Base-by-base conservation (phyloP, 2,329 filamentous ascomycete genomes). In the Phaeosphaeriaceae sp. region DNA sequence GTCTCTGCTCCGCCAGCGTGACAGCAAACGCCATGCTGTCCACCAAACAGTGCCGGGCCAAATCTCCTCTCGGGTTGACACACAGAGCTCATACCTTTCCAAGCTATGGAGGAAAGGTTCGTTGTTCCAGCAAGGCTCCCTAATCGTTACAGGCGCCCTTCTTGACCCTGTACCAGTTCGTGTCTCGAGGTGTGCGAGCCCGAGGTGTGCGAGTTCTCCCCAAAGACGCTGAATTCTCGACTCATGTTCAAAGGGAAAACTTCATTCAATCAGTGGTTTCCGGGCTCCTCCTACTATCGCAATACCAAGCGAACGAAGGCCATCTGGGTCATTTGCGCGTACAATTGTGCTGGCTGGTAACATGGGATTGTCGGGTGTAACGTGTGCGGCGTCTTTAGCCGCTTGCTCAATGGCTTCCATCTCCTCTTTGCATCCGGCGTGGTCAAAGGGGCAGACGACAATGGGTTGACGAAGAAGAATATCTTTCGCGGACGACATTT, bases 401-500 rank as follows among this genome's bases (percentile, higher is more conserved):
- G 95, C 91, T 78, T 97, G 92, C 74, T 97, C 93, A 63, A 99
- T 98, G 40, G 93, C 93, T 70, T 97, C 93, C 92, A 99, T 97
- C 80, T 98, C 95, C 75, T 97, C 93, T 77, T 96, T 97, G 80
- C 95, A 99, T 17, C 90, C 91, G 66, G 96, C 92, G 72, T 97
- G 92, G 73, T 99, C 95, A 61, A 97, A 88, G 0, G 95, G 94
- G 71, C 94, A 98, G 51, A 98, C 95, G 33, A 98, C 92, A 57
- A 99, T 97, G 5, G 92, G 93, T 78, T 98, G 92, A 53, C 94
- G 88, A 45, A 98, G 84, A 27, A 88, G 84, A 54, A 99, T 96
- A 75, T 99, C 94, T 78, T 91, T 88, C 22, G 93, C 92, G 47
- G 90, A 91, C 52, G 91, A 92, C 78, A 98, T 84, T 79, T 93